Conservation (phyloP, 2,329 filamentous ascomycete species). For the Capronia epimyces region DNA sequence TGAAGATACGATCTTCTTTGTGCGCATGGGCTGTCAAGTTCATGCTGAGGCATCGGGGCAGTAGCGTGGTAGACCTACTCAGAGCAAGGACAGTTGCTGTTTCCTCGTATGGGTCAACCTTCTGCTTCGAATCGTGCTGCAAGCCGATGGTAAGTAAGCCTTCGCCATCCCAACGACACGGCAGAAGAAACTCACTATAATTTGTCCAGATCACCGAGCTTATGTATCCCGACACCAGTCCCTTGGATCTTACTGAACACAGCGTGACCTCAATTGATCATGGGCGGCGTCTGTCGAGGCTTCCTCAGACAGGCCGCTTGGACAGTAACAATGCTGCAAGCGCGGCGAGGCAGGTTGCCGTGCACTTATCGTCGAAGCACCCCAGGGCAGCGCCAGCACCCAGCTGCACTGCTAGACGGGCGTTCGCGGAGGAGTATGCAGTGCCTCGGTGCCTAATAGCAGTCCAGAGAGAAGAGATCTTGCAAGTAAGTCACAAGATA, state of each 20-base stretch:
- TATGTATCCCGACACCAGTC: background rate
- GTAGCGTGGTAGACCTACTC: background rate
- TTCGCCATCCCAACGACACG: background rate
- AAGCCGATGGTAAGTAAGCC: slow-evolving; percentile 5
- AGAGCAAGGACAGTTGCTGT: background rate
- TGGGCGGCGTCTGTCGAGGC: background rate
- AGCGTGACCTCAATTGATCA: background rate
- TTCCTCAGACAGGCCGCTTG: background rate
- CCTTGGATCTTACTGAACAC: background rate
- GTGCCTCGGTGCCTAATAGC: background rate
- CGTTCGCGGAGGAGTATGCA: background rate
- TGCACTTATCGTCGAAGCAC: background rate
- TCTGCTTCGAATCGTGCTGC: background rate
- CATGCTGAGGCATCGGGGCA: too few species aligned
- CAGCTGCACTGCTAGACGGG: background rate
- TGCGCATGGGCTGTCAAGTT: background rate
- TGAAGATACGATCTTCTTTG: background rate
- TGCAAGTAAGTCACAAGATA: background rate
- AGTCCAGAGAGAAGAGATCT: background rate
- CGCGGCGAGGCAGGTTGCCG: background rate
- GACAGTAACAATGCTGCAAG: background rate
- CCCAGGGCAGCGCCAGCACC: background rate
- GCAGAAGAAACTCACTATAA: slow-evolving; percentile 2
- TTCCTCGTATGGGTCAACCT: background rate
- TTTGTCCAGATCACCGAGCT: background rate